A percentile compares a stretch with the other conserved stretches of the same genome.
phyloP scores from a whole-genome alignment of 2,329 filamentous ascomycete species.

The Lasiodiplodia sp. region DNA sequence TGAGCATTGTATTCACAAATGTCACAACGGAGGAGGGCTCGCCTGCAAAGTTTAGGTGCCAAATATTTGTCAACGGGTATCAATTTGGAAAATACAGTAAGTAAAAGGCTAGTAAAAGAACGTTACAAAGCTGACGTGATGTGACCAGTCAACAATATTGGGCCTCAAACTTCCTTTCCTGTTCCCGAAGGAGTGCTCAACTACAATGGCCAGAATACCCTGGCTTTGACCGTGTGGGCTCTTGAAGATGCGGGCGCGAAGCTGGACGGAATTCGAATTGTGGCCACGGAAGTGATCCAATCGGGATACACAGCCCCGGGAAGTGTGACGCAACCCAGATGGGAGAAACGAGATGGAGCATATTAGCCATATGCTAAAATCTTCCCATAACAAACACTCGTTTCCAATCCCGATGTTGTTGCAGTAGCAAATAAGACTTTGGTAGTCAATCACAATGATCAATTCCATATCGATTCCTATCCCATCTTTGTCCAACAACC shows the following conservation, averaged over 20 bases:
- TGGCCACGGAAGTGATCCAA: slow-evolving; percentile 57
- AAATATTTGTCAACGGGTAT: slow-evolving; percentile 78
- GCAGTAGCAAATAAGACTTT: too few species aligned
- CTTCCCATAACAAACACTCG: too few species aligned
- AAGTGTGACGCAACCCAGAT: slow-evolving; percentile 56
- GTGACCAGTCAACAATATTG: slow-evolving; percentile 67
- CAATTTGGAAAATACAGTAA: slow-evolving; percentile 69
- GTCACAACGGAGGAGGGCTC: slow-evolving; percentile 52
- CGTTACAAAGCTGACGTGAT: too few species aligned
- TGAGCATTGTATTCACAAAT: slow-evolving; percentile 46
- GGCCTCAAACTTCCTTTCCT: slow-evolving; percentile 74
- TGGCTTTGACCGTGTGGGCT: slow-evolving; percentile 74
- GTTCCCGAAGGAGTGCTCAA: slow-evolving; percentile 78
- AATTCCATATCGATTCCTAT: too few species aligned
- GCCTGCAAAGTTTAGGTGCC: slow-evolving; percentile 61
- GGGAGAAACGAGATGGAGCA: slow-evolving; percentile 54
- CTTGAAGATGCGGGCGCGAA: slow-evolving; percentile 64
- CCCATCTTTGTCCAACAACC: too few species aligned
- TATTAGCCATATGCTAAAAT: slow-evolving; percentile 50
- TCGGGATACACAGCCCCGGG: slow-evolving; percentile 58
- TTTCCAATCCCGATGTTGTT: too few species aligned
- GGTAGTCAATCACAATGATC: too few species aligned
- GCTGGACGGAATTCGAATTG: slow-evolving; percentile 62
- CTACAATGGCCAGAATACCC: slow-evolving; percentile 72
- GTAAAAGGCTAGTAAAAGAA: too few species aligned